These are phyloP conservation scores for Sphagnum contortum DNA, from an alignment of 225 moss, liverwort and hornwort genomes.

Conservation along the genomic window DNA sequence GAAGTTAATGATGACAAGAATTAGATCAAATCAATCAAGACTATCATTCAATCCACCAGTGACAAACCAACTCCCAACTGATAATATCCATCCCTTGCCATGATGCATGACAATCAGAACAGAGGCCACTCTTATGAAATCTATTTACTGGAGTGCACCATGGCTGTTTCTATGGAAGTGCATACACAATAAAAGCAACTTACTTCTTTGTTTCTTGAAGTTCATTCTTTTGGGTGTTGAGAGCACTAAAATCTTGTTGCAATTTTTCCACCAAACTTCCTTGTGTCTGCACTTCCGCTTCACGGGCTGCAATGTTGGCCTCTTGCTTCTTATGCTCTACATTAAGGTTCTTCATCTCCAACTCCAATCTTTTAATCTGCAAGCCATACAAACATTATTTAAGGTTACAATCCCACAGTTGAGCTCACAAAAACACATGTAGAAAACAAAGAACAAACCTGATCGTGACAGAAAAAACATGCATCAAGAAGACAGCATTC, in stretches of 20 bases:
- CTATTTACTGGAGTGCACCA: too few species aligned
- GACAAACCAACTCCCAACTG: too few species aligned
- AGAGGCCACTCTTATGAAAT: too few species aligned
- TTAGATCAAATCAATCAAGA: too few species aligned
- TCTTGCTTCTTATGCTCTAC: conserved; percentile 56
- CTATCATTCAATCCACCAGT: too few species aligned
- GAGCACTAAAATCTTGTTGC: conserved; percentile 36
- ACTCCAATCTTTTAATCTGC: conserved; percentile 31
- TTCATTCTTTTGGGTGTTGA: conserved; percentile 62
- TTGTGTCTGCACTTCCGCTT: conserved; percentile 61
- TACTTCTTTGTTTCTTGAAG: conserved; percentile 76
- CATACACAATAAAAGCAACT: conserved; percentile 1
- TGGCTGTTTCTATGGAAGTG: too few species aligned
- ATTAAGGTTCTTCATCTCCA: conserved; percentile 62
- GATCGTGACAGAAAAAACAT: background rate
- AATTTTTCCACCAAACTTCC: conserved; percentile 44
- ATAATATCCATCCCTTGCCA: too few species aligned
- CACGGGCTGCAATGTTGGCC: conserved; percentile 50
- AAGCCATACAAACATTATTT: background rate
- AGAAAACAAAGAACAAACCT: background rate
- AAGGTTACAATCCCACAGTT: background rate
- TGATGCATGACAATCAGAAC: too few species aligned
- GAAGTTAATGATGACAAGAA: too few species aligned
- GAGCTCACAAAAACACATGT: background rate
- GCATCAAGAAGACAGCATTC: background rate